Percentiles rank a stretch among this genome's conserved stretches.
Evolutionary conservation across 495 filamentous ascomycete species (phyloP).

Genomic region (Aspergillus cristatus): DNA sequence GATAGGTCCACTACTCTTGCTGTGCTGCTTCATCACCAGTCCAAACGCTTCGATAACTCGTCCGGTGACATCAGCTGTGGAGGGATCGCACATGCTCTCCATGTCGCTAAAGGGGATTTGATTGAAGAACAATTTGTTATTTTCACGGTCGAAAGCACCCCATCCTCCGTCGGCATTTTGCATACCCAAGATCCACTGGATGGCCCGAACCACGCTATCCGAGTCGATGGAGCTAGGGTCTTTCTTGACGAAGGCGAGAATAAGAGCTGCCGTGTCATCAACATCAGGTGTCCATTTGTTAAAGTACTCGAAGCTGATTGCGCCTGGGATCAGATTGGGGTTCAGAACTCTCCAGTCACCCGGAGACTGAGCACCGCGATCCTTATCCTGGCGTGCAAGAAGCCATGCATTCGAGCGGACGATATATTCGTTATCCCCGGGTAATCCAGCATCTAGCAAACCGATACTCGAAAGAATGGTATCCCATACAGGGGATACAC

Average conservation of each 20-base stretch:
- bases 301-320: slow-evolving; percentile 27
- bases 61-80: slow-evolving; percentile 27
- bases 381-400: slow-evolving; percentile 4
- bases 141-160: slow-evolving; percentile 32
- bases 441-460: slow-evolving; percentile 14
- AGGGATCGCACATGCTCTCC: slow-evolving; percentile 28
- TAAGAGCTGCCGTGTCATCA: slow-evolving; percentile 32
- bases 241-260: slow-evolving; percentile 24
- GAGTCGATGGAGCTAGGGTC: slow-evolving; percentile 6
- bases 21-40: slow-evolving; percentile 9
- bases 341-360: slow-evolving; percentile 27
- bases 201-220: slow-evolving; percentile 8
- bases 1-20: not conserved
- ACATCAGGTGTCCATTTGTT: slow-evolving; percentile 32
- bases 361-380: not conserved
- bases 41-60: slow-evolving; percentile 32
- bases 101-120: slow-evolving; percentile 37
- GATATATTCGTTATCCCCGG: not conserved
- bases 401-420: not conserved
- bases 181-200: slow-evolving; percentile 33
- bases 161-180: slow-evolving; percentile 38
- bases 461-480: slow-evolving; percentile 24
- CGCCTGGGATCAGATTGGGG: slow-evolving; percentile 15
- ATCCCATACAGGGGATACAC: slow-evolving; percentile 25
- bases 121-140: slow-evolving; percentile 29